A percentile compares a stretch with the other conserved stretches of the same genome.
These are phyloP conservation scores for Oryza coarctata DNA, from an alignment of 176 grass and related monocot genomes.

Conservation along the genomic window DNA sequence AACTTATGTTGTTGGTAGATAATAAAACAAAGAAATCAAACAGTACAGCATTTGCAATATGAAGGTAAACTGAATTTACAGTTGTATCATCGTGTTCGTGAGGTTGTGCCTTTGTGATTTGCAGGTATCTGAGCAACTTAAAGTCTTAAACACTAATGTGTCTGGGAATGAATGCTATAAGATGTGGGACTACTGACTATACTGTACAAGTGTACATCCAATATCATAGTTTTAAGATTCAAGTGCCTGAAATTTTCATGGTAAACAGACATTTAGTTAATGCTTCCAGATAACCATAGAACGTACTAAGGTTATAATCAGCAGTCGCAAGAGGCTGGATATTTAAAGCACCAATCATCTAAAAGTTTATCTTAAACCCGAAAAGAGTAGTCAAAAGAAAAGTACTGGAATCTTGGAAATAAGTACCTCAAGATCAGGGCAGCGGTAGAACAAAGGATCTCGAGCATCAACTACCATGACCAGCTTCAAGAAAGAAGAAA, in stretches of 20 bases:
- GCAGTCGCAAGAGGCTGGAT: neutral
- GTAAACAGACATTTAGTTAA: neutral
- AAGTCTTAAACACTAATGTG: neutral
- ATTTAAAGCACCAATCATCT: neutral
- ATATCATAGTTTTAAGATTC: neutral
- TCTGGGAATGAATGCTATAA: neutral
- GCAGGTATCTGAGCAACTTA: neutral
- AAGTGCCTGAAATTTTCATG: constrained; percentile 2
- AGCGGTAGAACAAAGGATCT: constrained; percentile 76
- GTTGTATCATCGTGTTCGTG: neutral
- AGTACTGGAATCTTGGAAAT: neutral
- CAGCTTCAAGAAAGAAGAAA: constrained; percentile 48
- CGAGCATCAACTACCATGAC: constrained; percentile 84
- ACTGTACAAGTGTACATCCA: neutral
- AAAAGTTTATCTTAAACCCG: neutral
- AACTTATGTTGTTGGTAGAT: neutral
- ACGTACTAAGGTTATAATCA: constrained; percentile 1
- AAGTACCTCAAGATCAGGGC: constrained; percentile 79
- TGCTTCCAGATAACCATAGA: neutral
- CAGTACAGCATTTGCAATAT: neutral
- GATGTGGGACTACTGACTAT: neutral
- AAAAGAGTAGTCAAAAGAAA: neutral
- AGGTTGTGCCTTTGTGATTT: neutral
- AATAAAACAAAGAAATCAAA: neutral
- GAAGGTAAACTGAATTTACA: neutral